Base-by-base conservation (phyloP, 345 rosid species). In the Populus simonii region DNA sequence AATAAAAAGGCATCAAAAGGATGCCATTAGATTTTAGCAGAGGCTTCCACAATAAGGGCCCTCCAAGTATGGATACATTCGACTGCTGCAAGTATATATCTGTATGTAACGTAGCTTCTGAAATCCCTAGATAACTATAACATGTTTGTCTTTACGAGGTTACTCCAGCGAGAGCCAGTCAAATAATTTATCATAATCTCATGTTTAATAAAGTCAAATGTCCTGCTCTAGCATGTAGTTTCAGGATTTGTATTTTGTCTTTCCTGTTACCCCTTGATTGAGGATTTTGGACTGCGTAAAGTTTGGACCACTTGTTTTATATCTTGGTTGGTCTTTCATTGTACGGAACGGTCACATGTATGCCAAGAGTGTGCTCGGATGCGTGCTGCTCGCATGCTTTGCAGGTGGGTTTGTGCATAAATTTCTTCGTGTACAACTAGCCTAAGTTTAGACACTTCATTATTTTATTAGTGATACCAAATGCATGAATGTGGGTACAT, bases 11-110 rank as follows among this genome's bases (percentile, higher is more conserved):
- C 75, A 55, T n/a, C 41, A 5, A 13, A 49, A 23, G 71, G 73
- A 68, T 63, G 33, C 35, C 78, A 35, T 33, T 66, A 72, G 78
- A 43, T 36, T 73, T n/a, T 35, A 77, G 39, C 63, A 59, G 75
- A 68, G 67, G 78, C 62, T 78, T 78, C 70, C 65, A 41, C 27
- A 16, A 61, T 18, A 18, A 65, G 25, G 45, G 36, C 55, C 43
- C 67, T 57, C 33, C 71, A 8, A 7, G 59, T 39, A 66, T n/a
- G 77, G 38, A 13, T 9, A 16, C 23, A 41, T 38, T 77, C 80
- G 16, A 33, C 55, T 6, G 47, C 73, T 76, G 70, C 35, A 83
- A 75, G 78, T 63, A 59, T 47, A 65, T 67, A 39, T 41, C 18
- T 69, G 63, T 77, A 49, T 77, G 33, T 67, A n/a, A 0, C 29